Conservation (phyloP, 2,329 filamentous ascomycete genomes). For the Rhynchosporium agropyri region DNA sequence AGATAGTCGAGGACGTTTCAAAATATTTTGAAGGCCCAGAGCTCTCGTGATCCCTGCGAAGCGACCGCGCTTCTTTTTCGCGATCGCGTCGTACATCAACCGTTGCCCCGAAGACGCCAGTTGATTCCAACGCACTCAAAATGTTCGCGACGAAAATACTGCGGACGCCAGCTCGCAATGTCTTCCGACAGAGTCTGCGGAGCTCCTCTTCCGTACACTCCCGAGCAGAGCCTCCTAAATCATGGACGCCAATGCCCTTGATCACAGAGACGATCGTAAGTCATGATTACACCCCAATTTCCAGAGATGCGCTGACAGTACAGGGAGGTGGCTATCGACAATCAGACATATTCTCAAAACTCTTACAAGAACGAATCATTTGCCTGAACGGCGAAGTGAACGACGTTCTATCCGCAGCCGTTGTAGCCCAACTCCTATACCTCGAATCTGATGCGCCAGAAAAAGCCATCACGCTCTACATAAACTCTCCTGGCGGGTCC, state of each 20-base stretch:
- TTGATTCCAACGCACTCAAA: conserved; percentile 13
- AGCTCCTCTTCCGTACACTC: conserved; percentile 35
- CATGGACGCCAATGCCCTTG: conserved; percentile 52
- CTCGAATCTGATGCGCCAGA: conserved; percentile 95
- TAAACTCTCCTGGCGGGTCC: conserved; percentile 92
- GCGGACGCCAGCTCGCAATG: conserved; percentile 34
- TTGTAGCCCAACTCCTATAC: conserved; percentile 95
- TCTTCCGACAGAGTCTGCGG: conserved; percentile 29
- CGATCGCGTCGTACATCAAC: conserved; percentile 28
- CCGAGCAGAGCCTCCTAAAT: conserved; percentile 41
- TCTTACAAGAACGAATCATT: conserved; percentile 88
- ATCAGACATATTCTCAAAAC: conserved; percentile 83
- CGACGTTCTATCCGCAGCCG: conserved; percentile 86
- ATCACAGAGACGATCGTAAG: conserved; percentile 58
- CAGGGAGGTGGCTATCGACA: conserved; percentile 72
- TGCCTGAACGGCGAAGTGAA: conserved; percentile 92
- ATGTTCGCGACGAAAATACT: conserved; percentile 39
- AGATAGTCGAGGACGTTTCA: not conserved
- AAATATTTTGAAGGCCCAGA: conserved; percentile 8
- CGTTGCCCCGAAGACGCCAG: not conserved
- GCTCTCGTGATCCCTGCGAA: conserved; percentile 19
- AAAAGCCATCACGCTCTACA: conserved; percentile 96
- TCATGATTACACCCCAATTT: conserved; percentile 44
- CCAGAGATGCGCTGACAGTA: conserved; percentile 33
- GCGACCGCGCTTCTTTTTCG: conserved; percentile 27